These are phyloP conservation scores for Fusarium compactum DNA, from an alignment of 2,329 filamentous ascomycete genomes.

Conservation along the genomic window DNA sequence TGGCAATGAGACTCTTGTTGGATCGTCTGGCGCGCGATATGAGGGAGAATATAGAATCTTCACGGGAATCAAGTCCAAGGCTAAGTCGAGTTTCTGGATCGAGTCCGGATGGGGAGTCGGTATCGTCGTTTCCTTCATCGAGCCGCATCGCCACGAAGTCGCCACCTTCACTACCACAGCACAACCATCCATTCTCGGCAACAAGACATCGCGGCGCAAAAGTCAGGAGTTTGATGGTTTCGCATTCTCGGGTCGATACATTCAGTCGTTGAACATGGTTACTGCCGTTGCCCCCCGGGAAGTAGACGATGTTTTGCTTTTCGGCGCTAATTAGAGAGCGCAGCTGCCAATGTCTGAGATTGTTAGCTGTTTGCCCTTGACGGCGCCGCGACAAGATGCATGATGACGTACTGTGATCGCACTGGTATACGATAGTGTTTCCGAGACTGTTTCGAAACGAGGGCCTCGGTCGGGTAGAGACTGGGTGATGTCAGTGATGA, in stretches of 20 bases:
- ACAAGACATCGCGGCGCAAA: slow-evolving; percentile 87
- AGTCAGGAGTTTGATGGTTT: slow-evolving; percentile 76
- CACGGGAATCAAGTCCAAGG: slow-evolving; percentile 50
- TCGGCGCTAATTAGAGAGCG: slow-evolving; percentile 90
- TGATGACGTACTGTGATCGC: slow-evolving; percentile 69
- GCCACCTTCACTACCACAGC: slow-evolving; percentile 88
- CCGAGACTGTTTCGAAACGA: slow-evolving; percentile 70
- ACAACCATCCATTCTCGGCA: slow-evolving; percentile 89
- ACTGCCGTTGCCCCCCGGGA: slow-evolving; percentile 79
- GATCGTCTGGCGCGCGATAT: slow-evolving; percentile 55
- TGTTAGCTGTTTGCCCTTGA: slow-evolving; percentile 27
- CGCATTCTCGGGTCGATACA: slow-evolving; percentile 76
- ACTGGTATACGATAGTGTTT: slow-evolving; percentile 77
- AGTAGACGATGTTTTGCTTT: slow-evolving; percentile 83
- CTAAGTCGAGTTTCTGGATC: slow-evolving; percentile 53
- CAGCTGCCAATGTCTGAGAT: slow-evolving; percentile 82
- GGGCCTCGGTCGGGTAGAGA: slow-evolving; percentile 72
- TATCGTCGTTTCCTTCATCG: slow-evolving; percentile 53
- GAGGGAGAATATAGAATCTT: slow-evolving; percentile 53
- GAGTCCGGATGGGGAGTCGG: slow-evolving; percentile 44
- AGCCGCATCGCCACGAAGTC: slow-evolving; percentile 86
- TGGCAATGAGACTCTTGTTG: slow-evolving; percentile 61
- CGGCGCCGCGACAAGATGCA: slow-evolving; percentile 26
- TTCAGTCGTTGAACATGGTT: slow-evolving; percentile 75
- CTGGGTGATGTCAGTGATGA: slow-evolving; percentile 55